phyloP scores from a whole-genome alignment of 2,329 filamentous ascomycete species.

The Chaetomiaceae sp. region DNA sequence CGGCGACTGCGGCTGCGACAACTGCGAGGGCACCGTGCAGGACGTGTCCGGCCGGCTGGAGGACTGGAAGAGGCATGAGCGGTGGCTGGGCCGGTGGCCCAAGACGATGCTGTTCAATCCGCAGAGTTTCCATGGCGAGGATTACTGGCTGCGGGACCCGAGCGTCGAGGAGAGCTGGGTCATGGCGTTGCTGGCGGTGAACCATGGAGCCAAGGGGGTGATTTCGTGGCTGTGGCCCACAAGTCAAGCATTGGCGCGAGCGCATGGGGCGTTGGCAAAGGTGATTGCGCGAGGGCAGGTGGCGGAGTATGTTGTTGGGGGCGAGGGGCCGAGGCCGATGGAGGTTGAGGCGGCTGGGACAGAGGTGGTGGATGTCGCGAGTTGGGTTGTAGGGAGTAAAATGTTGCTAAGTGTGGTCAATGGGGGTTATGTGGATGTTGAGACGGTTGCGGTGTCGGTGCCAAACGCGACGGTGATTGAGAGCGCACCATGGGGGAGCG shows the following conservation, averaged over 20 bases:
- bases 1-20: conserved; percentile 49
- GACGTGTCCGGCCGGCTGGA: conserved; percentile 47
- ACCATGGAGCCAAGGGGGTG: conserved; percentile 42
- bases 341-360: conserved; percentile 21
- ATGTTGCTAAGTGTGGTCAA: conserved; percentile 39
- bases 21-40: conserved; percentile 49
- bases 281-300: conserved; percentile 37
- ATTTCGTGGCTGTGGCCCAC: conserved; percentile 45
- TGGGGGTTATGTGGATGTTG: conserved; percentile 26
- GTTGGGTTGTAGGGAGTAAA: conserved; percentile 31
- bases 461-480: conserved; percentile 21
- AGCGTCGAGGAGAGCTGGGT: conserved; percentile 40
- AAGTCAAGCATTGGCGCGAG: conserved; percentile 33
- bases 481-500: conserved; percentile 27
- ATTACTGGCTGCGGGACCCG: conserved; percentile 46
- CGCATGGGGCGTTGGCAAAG: conserved; percentile 38
- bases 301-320: conserved; percentile 37
- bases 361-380: conserved; percentile 34
- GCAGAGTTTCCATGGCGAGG: conserved; percentile 46
- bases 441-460: conserved; percentile 21
- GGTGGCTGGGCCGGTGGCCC: conserved; percentile 40
- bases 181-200: conserved; percentile 43
- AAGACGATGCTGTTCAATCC: conserved; percentile 43
- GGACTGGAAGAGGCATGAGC: conserved; percentile 36
- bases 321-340: conserved; percentile 22